Conservation (phyloP, 2,329 filamentous ascomycete genomes). For the Xylariaceae sp. region DNA sequence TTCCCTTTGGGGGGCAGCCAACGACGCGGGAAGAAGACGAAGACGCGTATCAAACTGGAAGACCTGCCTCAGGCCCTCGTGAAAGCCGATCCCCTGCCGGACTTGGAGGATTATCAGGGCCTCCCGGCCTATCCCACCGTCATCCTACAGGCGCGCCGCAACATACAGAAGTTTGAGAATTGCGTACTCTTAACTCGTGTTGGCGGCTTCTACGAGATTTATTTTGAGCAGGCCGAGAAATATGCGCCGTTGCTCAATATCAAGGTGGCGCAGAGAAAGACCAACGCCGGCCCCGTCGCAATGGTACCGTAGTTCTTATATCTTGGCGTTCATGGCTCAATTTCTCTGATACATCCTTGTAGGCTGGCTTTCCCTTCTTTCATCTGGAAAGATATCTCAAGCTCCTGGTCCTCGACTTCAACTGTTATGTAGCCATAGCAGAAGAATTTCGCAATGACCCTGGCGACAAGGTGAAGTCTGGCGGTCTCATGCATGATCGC, state of each 20-base stretch:
- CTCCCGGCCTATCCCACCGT: conserved; percentile 72
- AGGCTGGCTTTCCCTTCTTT: conserved; percentile 90
- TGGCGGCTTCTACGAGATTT: conserved; percentile 95
- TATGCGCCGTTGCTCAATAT: conserved; percentile 80
- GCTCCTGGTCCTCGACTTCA: conserved; percentile 82
- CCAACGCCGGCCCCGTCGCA: conserved; percentile 69
- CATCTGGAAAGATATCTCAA: conserved; percentile 92
- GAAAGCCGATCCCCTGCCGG: conserved; percentile 15
- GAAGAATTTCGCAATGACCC: conserved; percentile 81
- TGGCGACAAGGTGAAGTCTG: conserved; percentile 63
- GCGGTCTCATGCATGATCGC: conserved; percentile 78
- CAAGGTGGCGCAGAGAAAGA: conserved; percentile 77
- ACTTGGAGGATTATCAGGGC: conserved; percentile 35
- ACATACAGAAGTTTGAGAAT: conserved; percentile 85
- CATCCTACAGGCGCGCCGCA: conserved; percentile 75
- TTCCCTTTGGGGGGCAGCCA: conserved; percentile 16
- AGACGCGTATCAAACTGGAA: conserved; percentile 47
- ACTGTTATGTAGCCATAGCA: conserved; percentile 86
- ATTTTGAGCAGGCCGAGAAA: conserved; percentile 92
- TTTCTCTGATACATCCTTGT: conserved; percentile 24
- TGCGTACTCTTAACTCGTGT: conserved; percentile 90
- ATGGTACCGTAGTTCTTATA: conserved; percentile 57
- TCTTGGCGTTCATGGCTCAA: conserved; percentile 11
- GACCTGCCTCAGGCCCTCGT: conserved; percentile 51
- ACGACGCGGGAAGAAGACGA: conserved; percentile 50